Base-by-base conservation (phyloP, 768 basidiomycete species). In the Chlorophyllum brunneum region DNA sequence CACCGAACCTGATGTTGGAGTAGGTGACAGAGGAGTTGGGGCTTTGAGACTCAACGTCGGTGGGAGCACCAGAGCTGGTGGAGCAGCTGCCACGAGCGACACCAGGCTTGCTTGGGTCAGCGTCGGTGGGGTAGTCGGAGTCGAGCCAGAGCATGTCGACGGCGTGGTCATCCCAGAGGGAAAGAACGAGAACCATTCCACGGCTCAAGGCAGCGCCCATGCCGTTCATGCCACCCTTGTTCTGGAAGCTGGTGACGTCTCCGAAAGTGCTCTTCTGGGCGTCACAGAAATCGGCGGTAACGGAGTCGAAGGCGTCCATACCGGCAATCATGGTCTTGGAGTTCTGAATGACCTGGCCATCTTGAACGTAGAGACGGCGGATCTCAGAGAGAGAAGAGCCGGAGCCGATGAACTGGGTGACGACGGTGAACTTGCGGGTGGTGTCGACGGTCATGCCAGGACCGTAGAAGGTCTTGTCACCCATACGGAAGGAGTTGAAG, bases 111-210 rank as follows among this genome's bases (percentile, higher is more conserved):
- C n/a, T 39, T 15, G 54, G 57, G 50, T 58, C 60, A 13, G 49
- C 49, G 30, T 51, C 49, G 34, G 58, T 58, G 46, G 74, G 80
- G 70, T 76, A 79, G 70, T 65, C 67, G 60, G 67, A 65, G 70
- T 81, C 78, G 64, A 81, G 76, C 73, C 80, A 82, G 58, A 78
- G 71, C 80, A 82, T 81, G 65, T 72, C 67, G 53, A 66, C 78
- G 27, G 67, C 68, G 60, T 81, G 70, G 67, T 81, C 79, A 61
- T 80, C 79, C 80, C 80, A 79, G 56, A 81, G 52, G 41, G 65
- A 68, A 60, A 81, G 63, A 43, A 76, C 77, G 55, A 80, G 66
- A 31, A 78, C 78, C 70, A 77, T 73, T 27, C 77, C 77, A 27
- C 64, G 61, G 41, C 56, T 62, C 56, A 75, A 58, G 10, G 76